Evolutionary conservation across 2,329 filamentous ascomycete genomes (phyloP), one percentile per base, ranked within the genome.

Genomic region (Diplodia corticola): DNA sequence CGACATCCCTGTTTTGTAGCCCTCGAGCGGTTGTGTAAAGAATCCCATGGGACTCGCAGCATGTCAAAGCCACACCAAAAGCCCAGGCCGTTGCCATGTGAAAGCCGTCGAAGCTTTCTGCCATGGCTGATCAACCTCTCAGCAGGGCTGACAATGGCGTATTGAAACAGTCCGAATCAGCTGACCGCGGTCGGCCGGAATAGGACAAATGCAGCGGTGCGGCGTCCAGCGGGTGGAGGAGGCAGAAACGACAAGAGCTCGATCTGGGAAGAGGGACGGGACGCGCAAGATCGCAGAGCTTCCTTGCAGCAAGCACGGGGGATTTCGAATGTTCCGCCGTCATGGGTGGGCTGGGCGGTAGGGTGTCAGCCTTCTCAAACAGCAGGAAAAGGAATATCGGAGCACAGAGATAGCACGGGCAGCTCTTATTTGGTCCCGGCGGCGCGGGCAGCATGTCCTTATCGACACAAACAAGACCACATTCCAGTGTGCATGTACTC

Each of bases 331-430:
- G 37, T 17, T 59, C 54, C 53, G 33, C 35, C 53, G 33, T 5
- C 33, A 33, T 57, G 15, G 26, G 53, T 57, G 53, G 54, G 10
- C 40, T 28, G 37, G 54, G n/a, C 40, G 20, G 55, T 30, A n/a
- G 55, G 37, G 22, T 30, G 40, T 60, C 55, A 60, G 55, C 55
- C 55, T 33, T 61, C 57, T 61, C 57, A 49, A 61, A 61, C 57
- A 24, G 40, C 26, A n/a, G 13, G 57, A 61, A 61, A 61, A 61
- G 57, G 12, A 49, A 60, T 48, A 12, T 12, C 46, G 40, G 57
- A 60, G 54, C 57, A 60, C 35, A 60, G 30, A 55, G 57, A 61
- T 61, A 61, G 57, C 44, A 12, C 28, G 10, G 6, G 10, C 10
- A 40, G 13, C 33, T 61, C 44, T 49, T 44, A 61, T 61, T 61